phyloP scores from a whole-genome alignment of 805 yeast genomes.

The Monosporozyma solicola region DNA sequence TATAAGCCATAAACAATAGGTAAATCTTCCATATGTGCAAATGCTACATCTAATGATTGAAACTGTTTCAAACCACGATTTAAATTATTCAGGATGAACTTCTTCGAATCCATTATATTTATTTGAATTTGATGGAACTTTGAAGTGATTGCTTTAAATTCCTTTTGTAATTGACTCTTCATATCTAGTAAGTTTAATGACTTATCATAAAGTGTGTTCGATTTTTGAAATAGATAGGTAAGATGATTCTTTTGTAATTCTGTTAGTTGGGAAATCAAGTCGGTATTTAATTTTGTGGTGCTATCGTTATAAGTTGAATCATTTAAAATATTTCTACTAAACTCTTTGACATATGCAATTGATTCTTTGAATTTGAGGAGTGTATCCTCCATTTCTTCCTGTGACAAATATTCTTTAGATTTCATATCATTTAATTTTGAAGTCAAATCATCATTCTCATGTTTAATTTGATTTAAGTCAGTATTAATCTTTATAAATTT shows the following conservation, averaged over 20 bases:
- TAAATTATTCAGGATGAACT: constrained; percentile 26
- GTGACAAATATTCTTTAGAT: constrained; percentile 3
- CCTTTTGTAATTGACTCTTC: constrained; percentile 28
- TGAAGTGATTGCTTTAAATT: not conserved
- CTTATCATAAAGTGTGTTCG: constrained; percentile 21
- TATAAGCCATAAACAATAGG: constrained; percentile 68
- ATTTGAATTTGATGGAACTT: constrained; percentile 20
- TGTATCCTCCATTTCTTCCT: constrained; percentile 20
- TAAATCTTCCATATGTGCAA: constrained; percentile 46
- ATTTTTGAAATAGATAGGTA: constrained; percentile 18
- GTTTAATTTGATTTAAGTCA: constrained; percentile 13
- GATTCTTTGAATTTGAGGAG: constrained; percentile 20
- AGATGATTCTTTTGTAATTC: constrained; percentile 9
- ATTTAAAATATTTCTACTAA: constrained; percentile 14
- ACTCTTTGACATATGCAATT: constrained; percentile 9
- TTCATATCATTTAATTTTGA: not conserved
- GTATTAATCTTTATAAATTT: constrained; percentile 10
- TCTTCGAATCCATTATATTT: constrained; percentile 29
- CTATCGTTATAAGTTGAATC: constrained; percentile 5
- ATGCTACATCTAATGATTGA: constrained; percentile 17
- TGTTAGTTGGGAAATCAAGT: not conserved
- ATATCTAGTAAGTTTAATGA: constrained; percentile 18
- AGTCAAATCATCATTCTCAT: not conserved
- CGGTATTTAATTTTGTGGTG: constrained; percentile 12
- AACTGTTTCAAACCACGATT: constrained; percentile 22